A percentile compares a stretch with the other conserved stretches of the same genome.
Conservation (phyloP, 164 flowering plant species). For the Vitis cinerea region DNA sequence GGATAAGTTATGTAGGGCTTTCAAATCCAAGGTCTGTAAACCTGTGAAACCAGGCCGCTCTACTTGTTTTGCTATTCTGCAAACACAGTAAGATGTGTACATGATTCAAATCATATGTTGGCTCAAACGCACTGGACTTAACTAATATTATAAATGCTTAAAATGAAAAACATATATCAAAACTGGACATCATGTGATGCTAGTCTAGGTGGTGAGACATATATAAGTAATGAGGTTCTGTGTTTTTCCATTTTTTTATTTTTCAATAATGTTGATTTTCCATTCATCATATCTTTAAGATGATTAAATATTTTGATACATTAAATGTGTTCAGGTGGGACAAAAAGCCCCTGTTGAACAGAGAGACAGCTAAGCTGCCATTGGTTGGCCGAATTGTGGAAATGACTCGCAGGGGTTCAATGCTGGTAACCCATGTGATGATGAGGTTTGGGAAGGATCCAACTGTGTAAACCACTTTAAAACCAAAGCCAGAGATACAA, state of each 20-base stretch:
- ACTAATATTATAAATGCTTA: too few species aligned
- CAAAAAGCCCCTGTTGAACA: constrained; percentile 72
- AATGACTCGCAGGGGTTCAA: constrained; percentile 56
- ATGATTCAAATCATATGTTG: too few species aligned
- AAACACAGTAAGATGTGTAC: too few species aligned
- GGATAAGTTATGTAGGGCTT: too few species aligned
- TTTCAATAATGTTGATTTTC: not conserved
- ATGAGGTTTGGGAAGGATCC: constrained; percentile 93
- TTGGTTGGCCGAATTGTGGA: constrained; percentile 58
- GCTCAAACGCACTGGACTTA: too few species aligned
- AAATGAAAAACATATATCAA: too few species aligned
- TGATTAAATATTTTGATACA: not conserved
- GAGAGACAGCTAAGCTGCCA: constrained; percentile 64
- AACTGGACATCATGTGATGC: too few species aligned
- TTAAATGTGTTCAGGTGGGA: constrained; percentile 66
- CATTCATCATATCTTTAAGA: not conserved
- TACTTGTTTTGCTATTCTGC: too few species aligned
- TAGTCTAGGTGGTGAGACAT: too few species aligned
- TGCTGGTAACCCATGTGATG: constrained; percentile 71
- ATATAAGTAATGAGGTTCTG: too few species aligned
- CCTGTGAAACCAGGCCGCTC: too few species aligned
- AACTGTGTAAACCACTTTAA: constrained; percentile 16
- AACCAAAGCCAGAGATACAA: not conserved
- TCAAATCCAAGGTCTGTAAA: too few species aligned
- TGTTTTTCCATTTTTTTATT: not conserved